These are phyloP conservation scores for Waitea zeae DNA, from an alignment of 1,284 basidiomycete species.

Conservation along the genomic window DNA sequence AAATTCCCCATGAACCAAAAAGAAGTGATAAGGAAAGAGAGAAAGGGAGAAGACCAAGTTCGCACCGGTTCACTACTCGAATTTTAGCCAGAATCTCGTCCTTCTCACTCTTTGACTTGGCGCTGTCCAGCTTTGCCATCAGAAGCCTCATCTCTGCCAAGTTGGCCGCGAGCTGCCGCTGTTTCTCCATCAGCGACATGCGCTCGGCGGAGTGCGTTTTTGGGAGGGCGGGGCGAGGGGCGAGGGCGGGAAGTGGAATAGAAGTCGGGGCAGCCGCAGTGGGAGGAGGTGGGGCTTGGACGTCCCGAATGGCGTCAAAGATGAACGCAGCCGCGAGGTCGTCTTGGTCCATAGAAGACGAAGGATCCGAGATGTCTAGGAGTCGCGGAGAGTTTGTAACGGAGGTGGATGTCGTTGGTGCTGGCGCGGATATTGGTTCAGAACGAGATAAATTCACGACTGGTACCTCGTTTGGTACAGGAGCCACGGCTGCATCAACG, in stretches of 20 bases:
- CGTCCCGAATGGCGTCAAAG: conserved; percentile 10
- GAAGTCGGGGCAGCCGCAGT: not conserved
- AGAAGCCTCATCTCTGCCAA: conserved; percentile 9
- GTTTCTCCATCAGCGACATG: conserved; percentile 6
- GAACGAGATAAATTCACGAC: too few relatives aligned
- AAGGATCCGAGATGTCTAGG: too few relatives aligned
- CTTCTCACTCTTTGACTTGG: conserved; percentile 8
- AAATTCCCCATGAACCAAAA: too few relatives aligned
- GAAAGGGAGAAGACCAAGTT: too few relatives aligned
- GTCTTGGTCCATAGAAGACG: too few relatives aligned
- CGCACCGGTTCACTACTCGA: too few relatives aligned
- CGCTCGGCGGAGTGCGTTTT: not conserved
- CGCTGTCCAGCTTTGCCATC: conserved; percentile 8
- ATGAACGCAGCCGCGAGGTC: conserved; percentile 8
- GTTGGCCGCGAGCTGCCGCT: conserved; percentile 9
- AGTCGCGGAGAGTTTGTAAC: too few relatives aligned
- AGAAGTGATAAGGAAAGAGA: too few relatives aligned
- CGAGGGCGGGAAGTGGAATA: not conserved
- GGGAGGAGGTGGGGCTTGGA: conserved; percentile 3
- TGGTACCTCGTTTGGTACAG: too few relatives aligned
- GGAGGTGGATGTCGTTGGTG: too few relatives aligned
- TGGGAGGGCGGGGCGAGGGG: not conserved
- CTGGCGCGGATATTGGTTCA: too few relatives aligned
- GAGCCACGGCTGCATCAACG: too few relatives aligned
- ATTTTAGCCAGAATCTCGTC: conserved; percentile 6